A percentile compares a stretch with the other conserved stretches of the same genome.
phyloP scores from a whole-genome alignment of 768 basidiomycete genomes.

The Suillus clintonianus region DNA sequence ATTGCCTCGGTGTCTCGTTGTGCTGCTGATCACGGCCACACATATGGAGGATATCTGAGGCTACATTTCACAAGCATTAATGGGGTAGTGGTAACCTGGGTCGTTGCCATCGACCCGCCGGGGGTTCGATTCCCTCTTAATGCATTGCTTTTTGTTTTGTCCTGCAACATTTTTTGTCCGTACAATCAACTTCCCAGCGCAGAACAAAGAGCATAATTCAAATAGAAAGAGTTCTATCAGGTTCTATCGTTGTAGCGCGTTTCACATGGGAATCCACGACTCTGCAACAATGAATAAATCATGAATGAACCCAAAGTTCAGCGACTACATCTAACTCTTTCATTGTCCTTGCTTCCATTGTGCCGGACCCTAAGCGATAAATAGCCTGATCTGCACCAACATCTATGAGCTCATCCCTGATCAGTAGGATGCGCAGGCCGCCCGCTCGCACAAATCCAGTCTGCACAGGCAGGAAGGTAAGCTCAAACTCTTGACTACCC shows the following conservation, averaged over 20 bases:
- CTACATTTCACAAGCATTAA: slow-evolving; percentile 17
- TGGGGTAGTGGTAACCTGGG: slow-evolving; percentile 37
- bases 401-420: slow-evolving; percentile 54
- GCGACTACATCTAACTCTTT: slow-evolving; percentile 74
- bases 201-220: not conserved
- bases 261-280: no score
- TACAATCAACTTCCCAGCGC: not conserved
- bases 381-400: slow-evolving; percentile 24
- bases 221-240: not conserved
- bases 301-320: slow-evolving; percentile 65
- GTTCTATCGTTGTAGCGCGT: not conserved
- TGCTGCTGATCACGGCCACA: no score
- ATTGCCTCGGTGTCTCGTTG: no score
- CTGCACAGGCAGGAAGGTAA: slow-evolving; percentile 59
- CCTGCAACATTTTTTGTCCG: no score
- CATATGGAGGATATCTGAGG: no score
- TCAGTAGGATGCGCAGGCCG: slow-evolving; percentile 68
- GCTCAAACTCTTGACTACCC: slow-evolving; percentile 58
- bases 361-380: slow-evolving; percentile 16
- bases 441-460: slow-evolving; percentile 67
- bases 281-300: slow-evolving; percentile 6
- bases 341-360: slow-evolving; percentile 47
- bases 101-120: slow-evolving; percentile 59
- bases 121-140: slow-evolving; percentile 81
- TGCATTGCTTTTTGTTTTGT: slow-evolving; percentile 36